Evolutionary conservation across 176 grass and related monocot species (phyloP), one percentile per base, ranked within the genome.

Genomic region (barley (Hordeum vulgare)): DNA sequence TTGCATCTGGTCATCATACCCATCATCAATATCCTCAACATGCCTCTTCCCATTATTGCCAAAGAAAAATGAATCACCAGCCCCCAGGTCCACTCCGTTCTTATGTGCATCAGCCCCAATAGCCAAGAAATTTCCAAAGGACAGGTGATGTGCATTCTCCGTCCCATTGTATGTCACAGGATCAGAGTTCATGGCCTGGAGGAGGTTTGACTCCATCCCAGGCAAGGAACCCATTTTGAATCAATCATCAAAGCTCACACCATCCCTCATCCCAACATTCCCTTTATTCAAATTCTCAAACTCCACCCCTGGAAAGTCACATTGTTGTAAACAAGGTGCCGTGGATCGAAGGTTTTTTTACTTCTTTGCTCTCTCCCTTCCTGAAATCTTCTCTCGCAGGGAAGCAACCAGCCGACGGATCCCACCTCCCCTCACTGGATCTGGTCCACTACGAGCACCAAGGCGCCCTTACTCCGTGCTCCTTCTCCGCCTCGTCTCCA

Each of bases 251-350:
- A 86, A 88, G 56, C 70, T 82, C 18, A 78, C 61, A 20, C 83
- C 93, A 83, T 80, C 87, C 35, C 88, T 93, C 79, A 79, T 94
- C 27, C 85, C 91, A 44, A n/a, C 82, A 64, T 90, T 74, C 39
- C 58, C 84, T 85, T 89, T 91, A 85, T 84, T 91, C 90, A 99
- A 89, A 81, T 93, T 94, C 66, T 96, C 93, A 79, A 99, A 99
- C 84, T 90, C 78, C 91, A 97, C 87, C 74, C 33, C 40, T 18
- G 85, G 69, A 74, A 87, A 94, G 61, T 80, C 86, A 89, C 86
- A 86, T 6, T 69, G 85, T 53, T 71, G 83, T 26, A 97, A 85
- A 67, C 73, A 80, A 71, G 89, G 91, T 65, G 64, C 4, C 73
- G 88, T 68, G n/a, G n/a, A n/a, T n/a, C n/a, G n/a, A n/a, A n/a